phyloP scores from a whole-genome alignment of 148 eudicot genomes.

The Chenopodium quinoa region DNA sequence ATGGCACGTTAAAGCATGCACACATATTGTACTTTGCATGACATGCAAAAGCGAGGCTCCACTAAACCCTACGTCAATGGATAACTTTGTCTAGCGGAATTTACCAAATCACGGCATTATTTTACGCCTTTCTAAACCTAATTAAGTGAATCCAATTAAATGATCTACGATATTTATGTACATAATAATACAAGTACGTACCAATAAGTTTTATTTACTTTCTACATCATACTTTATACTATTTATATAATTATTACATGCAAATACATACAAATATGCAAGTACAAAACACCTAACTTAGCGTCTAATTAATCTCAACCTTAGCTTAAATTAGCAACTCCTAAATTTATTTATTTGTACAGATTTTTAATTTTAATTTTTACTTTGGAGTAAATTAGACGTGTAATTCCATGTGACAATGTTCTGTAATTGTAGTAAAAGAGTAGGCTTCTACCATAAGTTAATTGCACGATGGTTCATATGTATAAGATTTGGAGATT shows the following conservation, averaged over 20 bases:
- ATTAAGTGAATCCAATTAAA: background rate
- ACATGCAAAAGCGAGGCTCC: conserved; percentile 19
- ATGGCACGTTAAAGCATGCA: conserved; percentile 16
- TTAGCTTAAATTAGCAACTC: conserved; percentile 8
- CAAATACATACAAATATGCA: background rate
- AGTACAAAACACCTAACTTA: conserved; percentile 26
- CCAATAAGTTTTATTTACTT: background rate
- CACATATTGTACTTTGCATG: conserved; percentile 13
- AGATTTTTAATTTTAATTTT: background rate
- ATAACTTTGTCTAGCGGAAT: conserved; percentile 35
- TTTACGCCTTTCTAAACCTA: conserved; percentile 3
- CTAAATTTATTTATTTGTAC: background rate
- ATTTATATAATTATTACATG: background rate
- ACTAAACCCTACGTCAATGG: conserved; percentile 23
- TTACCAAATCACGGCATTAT: conserved; percentile 22
- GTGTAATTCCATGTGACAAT: conserved; percentile 34
- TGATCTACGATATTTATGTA: background rate
- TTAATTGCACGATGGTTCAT: conserved; percentile 3
- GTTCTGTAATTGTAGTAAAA: conserved; percentile 26
- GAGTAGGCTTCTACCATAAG: conserved; percentile 26
- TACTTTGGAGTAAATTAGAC: conserved; percentile 38
- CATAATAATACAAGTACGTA: background rate
- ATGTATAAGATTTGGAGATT: conserved; percentile 21
- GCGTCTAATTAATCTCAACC: conserved; percentile 31
- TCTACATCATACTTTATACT: background rate